These are phyloP conservation scores for Maudiozyma saulgeensis DNA, from an alignment of 805 yeast genomes.

Conservation along the genomic window DNA sequence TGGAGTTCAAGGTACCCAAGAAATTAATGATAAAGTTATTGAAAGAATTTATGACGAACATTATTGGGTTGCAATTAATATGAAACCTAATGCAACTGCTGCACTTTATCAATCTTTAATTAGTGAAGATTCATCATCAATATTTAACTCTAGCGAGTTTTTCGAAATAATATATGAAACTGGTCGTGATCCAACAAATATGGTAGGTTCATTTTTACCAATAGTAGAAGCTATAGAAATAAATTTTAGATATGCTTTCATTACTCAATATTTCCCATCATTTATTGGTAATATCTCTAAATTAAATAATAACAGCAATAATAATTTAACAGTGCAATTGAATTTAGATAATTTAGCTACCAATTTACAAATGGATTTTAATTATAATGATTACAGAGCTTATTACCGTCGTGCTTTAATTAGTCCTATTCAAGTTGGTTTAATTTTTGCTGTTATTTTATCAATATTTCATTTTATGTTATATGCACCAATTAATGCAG, in stretches of 20 bases:
- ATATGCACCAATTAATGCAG: constrained; percentile 46
- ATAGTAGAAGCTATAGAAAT: constrained; percentile 31
- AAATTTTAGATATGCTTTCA: constrained; percentile 2
- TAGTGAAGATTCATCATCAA: constrained; percentile 6
- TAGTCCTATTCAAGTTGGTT: constrained; percentile 69
- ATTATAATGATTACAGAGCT: constrained; percentile 40
- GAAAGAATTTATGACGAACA: constrained; percentile 42
- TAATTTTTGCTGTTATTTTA: constrained; percentile 58
- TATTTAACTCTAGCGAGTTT: constrained; percentile 14
- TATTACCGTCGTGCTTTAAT: constrained; percentile 39
- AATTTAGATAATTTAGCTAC: constrained; percentile 6
- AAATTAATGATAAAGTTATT: constrained; percentile 31
- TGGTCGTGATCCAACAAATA: constrained; percentile 50
- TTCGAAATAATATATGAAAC: constrained; percentile 45
- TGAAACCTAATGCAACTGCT: constrained; percentile 39
- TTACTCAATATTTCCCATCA: constrained; percentile 5
- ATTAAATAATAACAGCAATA: not conserved
- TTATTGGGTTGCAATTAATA: constrained; percentile 56
- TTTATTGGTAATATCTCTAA: constrained; percentile 14
- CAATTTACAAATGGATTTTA: constrained; percentile 28
- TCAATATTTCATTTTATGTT: constrained; percentile 63
- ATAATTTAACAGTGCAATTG: not conserved
- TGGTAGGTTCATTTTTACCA: constrained; percentile 38
- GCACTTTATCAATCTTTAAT: constrained; percentile 19
- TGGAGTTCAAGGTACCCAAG: constrained; percentile 9